phyloP scores from a whole-genome alignment of 2,329 filamentous ascomycete species.

The Diaporthe amygdali region DNA sequence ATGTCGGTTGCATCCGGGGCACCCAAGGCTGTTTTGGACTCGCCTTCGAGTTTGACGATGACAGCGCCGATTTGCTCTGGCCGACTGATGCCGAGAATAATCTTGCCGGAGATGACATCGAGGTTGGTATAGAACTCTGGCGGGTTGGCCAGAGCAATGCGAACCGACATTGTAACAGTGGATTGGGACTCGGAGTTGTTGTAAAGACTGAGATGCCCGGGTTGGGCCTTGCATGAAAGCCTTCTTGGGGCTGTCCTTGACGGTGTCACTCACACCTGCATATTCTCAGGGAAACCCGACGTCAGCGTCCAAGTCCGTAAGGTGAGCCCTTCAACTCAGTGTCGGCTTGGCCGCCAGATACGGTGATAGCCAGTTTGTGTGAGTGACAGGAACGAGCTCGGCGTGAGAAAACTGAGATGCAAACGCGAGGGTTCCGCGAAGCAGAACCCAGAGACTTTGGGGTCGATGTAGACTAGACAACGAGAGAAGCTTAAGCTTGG shows the following conservation, averaged over 20 bases:
- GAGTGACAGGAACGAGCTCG: neutral
- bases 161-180: constrained; percentile 63
- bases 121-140: constrained; percentile 81
- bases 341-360: neutral
- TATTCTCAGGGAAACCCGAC: neutral
- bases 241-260: neutral
- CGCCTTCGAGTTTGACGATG: constrained; percentile 83
- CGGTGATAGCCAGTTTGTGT: neutral
- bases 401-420: neutral
- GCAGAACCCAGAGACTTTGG: neutral
- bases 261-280: constrained; percentile 2
- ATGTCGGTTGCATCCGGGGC: constrained; percentile 46
- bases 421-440: neutral
- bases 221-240: neutral
- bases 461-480: neutral
- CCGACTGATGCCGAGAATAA: constrained; percentile 63
- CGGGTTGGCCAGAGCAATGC: constrained; percentile 68
- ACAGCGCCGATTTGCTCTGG: constrained; percentile 75
- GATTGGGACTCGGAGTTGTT: neutral
- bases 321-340: neutral
- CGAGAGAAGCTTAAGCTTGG: neutral
- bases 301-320: neutral
- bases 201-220: neutral
- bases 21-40: constrained; percentile 71
- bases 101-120: constrained; percentile 70